Evolutionary conservation across 768 basidiomycete genomes (phyloP).

Genomic region (Pulveroboletus ravenelii): DNA sequence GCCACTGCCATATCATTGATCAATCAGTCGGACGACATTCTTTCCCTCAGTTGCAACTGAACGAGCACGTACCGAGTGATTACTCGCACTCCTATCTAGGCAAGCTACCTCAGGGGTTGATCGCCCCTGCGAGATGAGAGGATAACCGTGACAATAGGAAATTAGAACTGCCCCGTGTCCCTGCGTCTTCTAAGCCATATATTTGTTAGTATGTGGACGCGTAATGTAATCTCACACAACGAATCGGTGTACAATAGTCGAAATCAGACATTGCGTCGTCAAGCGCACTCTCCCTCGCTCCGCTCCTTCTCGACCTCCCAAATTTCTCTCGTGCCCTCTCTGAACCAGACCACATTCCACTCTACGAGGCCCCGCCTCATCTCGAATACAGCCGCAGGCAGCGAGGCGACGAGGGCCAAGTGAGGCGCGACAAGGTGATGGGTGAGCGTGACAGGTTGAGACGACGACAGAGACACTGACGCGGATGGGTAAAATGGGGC

Average conservation of each 20-base stretch:
- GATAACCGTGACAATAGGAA: background rate
- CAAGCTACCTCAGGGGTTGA: background rate
- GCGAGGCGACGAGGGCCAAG: conserved; percentile 64
- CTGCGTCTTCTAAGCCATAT: background rate
- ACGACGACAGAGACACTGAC: conserved; percentile 55
- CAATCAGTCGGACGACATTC: background rate
- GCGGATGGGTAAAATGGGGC: conserved; percentile 66
- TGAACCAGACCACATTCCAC: conserved; percentile 82
- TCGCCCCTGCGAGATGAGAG: background rate
- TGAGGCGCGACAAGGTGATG: conserved; percentile 77
- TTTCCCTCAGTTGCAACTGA: background rate
- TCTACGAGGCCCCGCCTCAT: conserved; percentile 72
- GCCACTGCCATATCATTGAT: no score
- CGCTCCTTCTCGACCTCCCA: conserved; percentile 67
- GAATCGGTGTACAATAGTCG: background rate
- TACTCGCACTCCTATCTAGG: background rate
- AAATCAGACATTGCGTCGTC: background rate
- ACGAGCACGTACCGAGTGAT: background rate
- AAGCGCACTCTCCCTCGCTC: conserved; percentile 19
- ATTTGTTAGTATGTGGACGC: background rate
- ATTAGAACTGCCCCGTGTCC: no score
- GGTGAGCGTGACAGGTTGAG: conserved; percentile 66
- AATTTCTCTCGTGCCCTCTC: conserved; percentile 80
- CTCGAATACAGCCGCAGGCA: conserved; percentile 71
- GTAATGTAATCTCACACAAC: background rate